Percentiles rank a stretch among this genome's conserved stretches.
These are phyloP conservation scores for Verticillium nonalfalfae DNA, from an alignment of 2,329 filamentous ascomycete genomes.

Conservation along the genomic window DNA sequence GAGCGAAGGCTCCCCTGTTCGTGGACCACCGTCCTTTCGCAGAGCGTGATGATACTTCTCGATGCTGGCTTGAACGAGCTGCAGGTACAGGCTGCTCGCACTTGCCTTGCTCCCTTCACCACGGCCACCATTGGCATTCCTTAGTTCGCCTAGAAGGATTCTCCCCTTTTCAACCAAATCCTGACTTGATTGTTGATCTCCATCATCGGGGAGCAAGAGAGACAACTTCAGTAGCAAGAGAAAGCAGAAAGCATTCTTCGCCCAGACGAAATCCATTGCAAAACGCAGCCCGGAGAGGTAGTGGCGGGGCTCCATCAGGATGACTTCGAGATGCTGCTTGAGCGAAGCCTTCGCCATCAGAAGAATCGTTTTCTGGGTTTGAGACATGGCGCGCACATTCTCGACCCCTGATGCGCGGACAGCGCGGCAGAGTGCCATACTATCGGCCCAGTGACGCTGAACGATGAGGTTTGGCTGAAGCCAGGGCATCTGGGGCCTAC, in stretches of 20 bases:
- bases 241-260: conserved; percentile 52
- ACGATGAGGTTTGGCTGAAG: conserved; percentile 39
- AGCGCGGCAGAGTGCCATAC: conserved; percentile 44
- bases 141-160: conserved; percentile 17
- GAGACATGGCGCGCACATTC: conserved; percentile 35
- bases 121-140: conserved; percentile 10
- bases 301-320: conserved; percentile 33
- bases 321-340: conserved; percentile 40
- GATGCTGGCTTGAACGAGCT: conserved; percentile 16
- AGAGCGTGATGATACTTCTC: conserved; percentile 13
- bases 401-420: conserved; percentile 28
- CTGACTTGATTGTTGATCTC: conserved; percentile 8
- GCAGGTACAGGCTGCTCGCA: conserved; percentile 23
- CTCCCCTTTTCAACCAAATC: conserved; percentile 13
- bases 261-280: conserved; percentile 53
- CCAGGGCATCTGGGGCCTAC: conserved; percentile 22
- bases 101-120: conserved; percentile 18
- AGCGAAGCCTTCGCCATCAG: conserved; percentile 43
- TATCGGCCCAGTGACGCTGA: conserved; percentile 46
- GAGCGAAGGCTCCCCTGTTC: not conserved
- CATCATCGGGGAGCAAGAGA: conserved; percentile 35
- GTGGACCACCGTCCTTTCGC: conserved; percentile 1
- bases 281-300: conserved; percentile 46
- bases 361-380: conserved; percentile 38
- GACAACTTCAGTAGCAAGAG: conserved; percentile 46